Percentiles rank a stretch among this genome's conserved stretches.
phyloP scores from a whole-genome alignment of 177 flowering plant genomes.

The Vitis hybrid region DNA sequence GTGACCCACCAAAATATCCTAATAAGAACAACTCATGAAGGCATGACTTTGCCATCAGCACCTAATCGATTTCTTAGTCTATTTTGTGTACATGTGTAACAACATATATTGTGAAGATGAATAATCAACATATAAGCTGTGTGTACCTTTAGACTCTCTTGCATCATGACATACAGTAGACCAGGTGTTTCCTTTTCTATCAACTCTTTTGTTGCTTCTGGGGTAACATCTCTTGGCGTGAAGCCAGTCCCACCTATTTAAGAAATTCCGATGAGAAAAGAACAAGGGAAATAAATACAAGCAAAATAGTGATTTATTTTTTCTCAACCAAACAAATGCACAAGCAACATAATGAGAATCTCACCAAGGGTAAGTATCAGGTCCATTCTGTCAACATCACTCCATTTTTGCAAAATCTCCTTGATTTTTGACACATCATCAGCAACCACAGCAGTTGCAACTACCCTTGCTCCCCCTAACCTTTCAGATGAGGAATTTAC shows the following conservation, averaged over 20 bases:
- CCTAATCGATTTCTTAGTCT: too few relatives aligned
- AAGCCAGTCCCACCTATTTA: slow-evolving; percentile 82
- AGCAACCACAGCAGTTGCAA: slow-evolving; percentile 75
- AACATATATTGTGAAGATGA: too few relatives aligned
- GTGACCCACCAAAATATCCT: too few relatives aligned
- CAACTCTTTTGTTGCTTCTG: slow-evolving; percentile 88
- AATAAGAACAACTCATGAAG: too few relatives aligned
- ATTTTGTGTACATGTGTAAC: too few relatives aligned
- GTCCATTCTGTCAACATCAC: slow-evolving; percentile 78
- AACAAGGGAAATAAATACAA: background rate
- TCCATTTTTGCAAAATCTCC: slow-evolving; percentile 64
- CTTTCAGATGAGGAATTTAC: slow-evolving; percentile 74
- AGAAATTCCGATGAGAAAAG: background rate
- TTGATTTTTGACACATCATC: slow-evolving; percentile 74
- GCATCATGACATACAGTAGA: slow-evolving; percentile 84
- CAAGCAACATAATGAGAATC: slow-evolving; percentile 2
- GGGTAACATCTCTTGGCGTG: slow-evolving; percentile 86
- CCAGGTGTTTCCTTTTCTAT: slow-evolving; percentile 94
- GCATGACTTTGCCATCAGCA: too few relatives aligned
- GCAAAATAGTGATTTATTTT: background rate
- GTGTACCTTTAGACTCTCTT: slow-evolving; percentile 85
- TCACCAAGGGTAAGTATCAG: slow-evolving; percentile 89
- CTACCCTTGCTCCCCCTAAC: slow-evolving; percentile 83
- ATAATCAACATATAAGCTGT: background rate
- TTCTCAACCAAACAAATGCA: background rate